Conservation (phyloP, 2,329 filamentous ascomycete species). For the Tothia fuscella region DNA sequence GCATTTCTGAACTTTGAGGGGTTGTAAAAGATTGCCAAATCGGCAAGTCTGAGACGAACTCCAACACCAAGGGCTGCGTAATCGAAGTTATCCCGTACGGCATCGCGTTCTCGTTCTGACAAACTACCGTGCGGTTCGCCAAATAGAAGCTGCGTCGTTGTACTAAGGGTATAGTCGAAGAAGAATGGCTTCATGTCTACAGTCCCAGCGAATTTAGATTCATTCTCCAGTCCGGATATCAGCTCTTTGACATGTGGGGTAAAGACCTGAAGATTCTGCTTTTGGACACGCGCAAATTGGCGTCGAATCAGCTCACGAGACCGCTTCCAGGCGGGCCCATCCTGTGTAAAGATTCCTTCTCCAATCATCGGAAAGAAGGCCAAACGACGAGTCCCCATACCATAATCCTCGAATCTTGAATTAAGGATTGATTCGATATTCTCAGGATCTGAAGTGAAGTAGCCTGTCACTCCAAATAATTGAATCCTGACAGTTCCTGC, state of each 20-base stretch:
- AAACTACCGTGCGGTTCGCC: neutral
- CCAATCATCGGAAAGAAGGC: neutral
- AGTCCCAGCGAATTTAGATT: too few relatives aligned
- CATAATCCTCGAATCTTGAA: neutral
- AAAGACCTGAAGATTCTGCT: neutral
- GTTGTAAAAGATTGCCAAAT: neutral
- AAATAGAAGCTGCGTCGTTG: neutral
- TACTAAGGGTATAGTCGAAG: neutral
- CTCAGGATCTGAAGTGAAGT: neutral
- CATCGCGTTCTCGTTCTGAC: neutral
- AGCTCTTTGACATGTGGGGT: neutral
- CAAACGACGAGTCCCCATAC: neutral
- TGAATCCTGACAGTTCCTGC: neutral
- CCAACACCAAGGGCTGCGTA: neutral
- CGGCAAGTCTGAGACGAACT: neutral
- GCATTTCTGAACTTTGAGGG: neutral
- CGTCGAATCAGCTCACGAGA: neutral
- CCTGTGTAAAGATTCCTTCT: slow-evolving; percentile 6
- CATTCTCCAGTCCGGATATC: neutral
- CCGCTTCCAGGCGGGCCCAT: slow-evolving; percentile 1
- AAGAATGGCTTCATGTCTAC: neutral
- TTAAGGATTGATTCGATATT: neutral
- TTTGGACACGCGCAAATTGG: neutral
- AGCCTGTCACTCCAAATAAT: neutral
- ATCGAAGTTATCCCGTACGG: too few relatives aligned